Base-by-base conservation (phyloP, 768 basidiomycete species). In the Chalciporus piperatus region DNA sequence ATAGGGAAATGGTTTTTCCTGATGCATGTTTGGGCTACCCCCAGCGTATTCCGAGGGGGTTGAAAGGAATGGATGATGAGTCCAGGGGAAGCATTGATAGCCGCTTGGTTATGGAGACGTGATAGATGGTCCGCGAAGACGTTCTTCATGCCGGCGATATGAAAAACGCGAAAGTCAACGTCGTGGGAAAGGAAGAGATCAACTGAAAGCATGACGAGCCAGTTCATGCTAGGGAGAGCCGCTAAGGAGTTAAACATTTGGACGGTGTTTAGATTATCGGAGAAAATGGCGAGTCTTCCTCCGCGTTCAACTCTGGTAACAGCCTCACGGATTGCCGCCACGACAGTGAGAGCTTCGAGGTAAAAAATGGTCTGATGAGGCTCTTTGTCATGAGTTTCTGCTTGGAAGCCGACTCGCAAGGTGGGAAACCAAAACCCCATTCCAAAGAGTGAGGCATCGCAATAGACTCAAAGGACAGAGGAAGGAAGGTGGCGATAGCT, bases 241-340 rank as follows among this genome's bases (percentile, higher is more conserved):
- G 50, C 33, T 0, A 70, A 50, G 1, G 60, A 47, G 33, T 63
- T 62, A 43, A 75, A 76, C 5, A 75, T 63, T 1, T 58, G 41
- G 2, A 75, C 68, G 0, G 70, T 66, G 55, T 72, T 72, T 0
- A 55, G 25, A 25, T 63, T 74, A 42, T 76, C 75, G 0, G 65
- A 64, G 47, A 48, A 67, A 3, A 70, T 43, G 1, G 52, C 51
- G 3, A 69, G 16, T 1, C 41, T 32, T 16, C 30, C n/a, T 19
- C 33, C 40, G 13, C 13, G 8, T 9, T 27, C 7, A 27, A 27
- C 27, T 22, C 27, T 27, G 13, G 41, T 20, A 10, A 16, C 8
- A 6, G 40, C 17, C 19, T 51, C 20, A 1, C 28, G 28, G 11
- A 50, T 38, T 0, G 23, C 49, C 3, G 49, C 14, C 1, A 11